Conservation (phyloP, 495 filamentous ascomycete genomes). For the Aspergillus conjunctus region DNA sequence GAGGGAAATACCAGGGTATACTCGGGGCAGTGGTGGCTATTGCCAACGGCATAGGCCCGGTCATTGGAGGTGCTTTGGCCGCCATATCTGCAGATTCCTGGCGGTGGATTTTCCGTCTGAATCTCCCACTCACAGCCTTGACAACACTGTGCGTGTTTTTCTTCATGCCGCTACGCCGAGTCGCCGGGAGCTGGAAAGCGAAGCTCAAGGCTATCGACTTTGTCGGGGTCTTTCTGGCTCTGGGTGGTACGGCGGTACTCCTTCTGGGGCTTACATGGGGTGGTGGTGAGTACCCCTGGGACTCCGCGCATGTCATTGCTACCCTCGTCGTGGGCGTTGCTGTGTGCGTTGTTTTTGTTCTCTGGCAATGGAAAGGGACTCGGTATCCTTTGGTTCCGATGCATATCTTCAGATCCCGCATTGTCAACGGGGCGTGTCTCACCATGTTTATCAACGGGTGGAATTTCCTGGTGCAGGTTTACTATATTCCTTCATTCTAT, state of each 20-base stretch:
- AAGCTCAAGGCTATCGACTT: constrained; percentile 56
- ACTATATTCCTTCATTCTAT: constrained; percentile 59
- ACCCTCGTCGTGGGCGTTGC: constrained; percentile 50
- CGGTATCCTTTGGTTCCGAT: constrained; percentile 38
- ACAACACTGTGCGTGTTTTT: constrained; percentile 53
- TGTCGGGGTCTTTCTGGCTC: constrained; percentile 38
- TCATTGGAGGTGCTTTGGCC: constrained; percentile 56
- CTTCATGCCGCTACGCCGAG: constrained; percentile 53
- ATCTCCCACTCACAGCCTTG: constrained; percentile 48
- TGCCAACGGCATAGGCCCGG: constrained; percentile 56
- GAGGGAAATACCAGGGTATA: constrained; percentile 63
- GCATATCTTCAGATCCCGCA: constrained; percentile 52
- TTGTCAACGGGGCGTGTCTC: constrained; percentile 54
- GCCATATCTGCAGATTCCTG: constrained; percentile 44
- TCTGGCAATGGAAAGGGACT: constrained; percentile 53
- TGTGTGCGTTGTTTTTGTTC: constrained; percentile 46
- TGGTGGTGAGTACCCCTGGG: constrained; percentile 53
- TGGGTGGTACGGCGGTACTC: constrained; percentile 50
- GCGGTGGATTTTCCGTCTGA: constrained; percentile 61
- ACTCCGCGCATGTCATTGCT: constrained; percentile 49
- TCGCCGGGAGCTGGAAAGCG: constrained; percentile 50
- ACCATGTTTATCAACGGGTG: constrained; percentile 60
- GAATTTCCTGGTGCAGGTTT: constrained; percentile 57
- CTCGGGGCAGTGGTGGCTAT: constrained; percentile 56
- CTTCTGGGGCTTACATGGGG: constrained; percentile 55